Evolutionary conservation across 139 green algal species (phyloP), one percentile per base, ranked within the genome.

Genomic region (Micractinium sp.): DNA sequence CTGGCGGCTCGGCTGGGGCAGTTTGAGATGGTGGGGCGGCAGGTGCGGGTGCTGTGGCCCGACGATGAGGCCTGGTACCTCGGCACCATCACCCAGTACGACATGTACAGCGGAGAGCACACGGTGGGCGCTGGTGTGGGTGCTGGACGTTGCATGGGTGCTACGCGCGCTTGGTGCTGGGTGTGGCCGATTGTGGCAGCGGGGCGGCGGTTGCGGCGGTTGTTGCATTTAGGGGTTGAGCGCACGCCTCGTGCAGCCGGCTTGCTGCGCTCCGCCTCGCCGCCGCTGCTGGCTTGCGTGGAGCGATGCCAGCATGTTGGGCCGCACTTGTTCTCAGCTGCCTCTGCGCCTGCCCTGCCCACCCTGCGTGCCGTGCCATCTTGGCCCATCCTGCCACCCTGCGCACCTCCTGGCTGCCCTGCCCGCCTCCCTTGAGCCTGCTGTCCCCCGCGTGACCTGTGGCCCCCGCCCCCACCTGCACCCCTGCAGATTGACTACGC

Each of bases 11-110:
- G 69, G 56, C n/a, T 95, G 23, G 66, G 56, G 19, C 81, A 93
- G 36, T 35, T 90, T 36, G 87, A 75, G 36, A 81, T 96, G 63
- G 89, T 96, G 66, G 93, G 92, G 2, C 85, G 93, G 3, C 73
- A 86, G 20, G 33, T 97, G 79, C 91, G 93, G 13, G 87, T 97
- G 2, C 91, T 87, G 47, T 97, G 95, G 94, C 84, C 84, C 0
- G 74, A 88, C 0, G 95, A 97, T 39, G 92, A 95, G 25, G 93
- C 92, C 29, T 97, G 95, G 94, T 97, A 93, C 78, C 73, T 89
- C 3, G 95, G 95, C 31, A 89, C 29, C 0, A 93, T 95, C 27
- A 74, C 56, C 3, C 20, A 25, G 0, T 95, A 90, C 33, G 61
- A 93, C 38, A 0, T 86, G 0, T 47, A n/a, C 22, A 94, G 88